Percentiles rank a stretch among this genome's conserved stretches.
Conservation (phyloP, 176 grass and related monocot genomes). For the Hyparrhenia diplandra region DNA sequence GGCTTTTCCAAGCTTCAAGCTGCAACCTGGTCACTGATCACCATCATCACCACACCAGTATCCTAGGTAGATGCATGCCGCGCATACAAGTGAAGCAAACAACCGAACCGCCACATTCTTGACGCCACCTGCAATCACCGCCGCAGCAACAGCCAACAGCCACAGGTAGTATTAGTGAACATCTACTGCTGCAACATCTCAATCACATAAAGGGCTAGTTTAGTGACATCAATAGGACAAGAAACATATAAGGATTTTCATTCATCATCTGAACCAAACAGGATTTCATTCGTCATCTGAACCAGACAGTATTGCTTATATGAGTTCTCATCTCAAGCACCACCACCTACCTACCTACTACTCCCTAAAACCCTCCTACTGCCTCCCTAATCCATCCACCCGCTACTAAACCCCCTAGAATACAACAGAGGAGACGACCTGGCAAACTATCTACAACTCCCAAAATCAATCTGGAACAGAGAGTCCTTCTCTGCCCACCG, state of each 20-base stretch:
- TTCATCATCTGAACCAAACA: too few species aligned
- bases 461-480: constrained; percentile 32
- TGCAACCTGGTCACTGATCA: constrained; percentile 6
- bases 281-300: background rate
- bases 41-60: background rate
- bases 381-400: background rate
- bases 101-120: background rate
- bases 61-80: constrained; percentile 20
- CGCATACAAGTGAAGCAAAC: constrained; percentile 9
- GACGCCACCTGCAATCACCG: background rate
- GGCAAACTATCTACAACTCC: constrained; percentile 39
- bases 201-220: background rate
- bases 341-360: constrained; percentile 2
- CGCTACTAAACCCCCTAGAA: constrained; percentile 24
- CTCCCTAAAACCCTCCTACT: constrained; percentile 4
- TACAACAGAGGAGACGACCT: constrained; percentile 26
- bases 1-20: constrained; percentile 27
- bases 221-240: background rate
- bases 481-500: background rate
- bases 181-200: background rate
- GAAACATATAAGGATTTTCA: constrained; percentile 29
- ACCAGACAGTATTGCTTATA: constrained; percentile 34
- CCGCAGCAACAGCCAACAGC: background rate
- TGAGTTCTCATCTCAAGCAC: constrained; percentile 5
- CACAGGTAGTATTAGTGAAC: background rate